Base-by-base conservation (phyloP, 75 land plant species). In the Sequoia sempervirens region DNA sequence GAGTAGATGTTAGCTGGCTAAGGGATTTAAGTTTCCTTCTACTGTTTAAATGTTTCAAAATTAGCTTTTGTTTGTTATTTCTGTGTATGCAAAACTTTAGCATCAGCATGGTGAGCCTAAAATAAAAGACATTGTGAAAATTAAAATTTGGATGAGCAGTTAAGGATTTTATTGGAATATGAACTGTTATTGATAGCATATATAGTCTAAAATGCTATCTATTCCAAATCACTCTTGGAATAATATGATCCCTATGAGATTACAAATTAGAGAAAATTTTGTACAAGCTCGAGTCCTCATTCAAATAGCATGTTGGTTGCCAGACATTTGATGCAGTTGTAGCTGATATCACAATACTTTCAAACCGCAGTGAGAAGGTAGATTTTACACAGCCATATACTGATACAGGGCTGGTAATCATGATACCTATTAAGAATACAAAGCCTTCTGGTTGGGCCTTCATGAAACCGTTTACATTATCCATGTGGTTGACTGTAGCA, bases 241-340 rank as follows among this genome's bases (percentile, higher is more conserved):
- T 47, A 47, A 47, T 11, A 47, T 47, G 52, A 47, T 47, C 52
- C 0, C 52, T 47, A 47, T 47, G 1, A 8, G 8, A n/a, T 0
- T 45, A 45, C 6, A 45, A 6, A 7, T 47, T 69, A 5, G 12
- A 69, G 34, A 12, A 28, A 69, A 1, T 69, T 30, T 69, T 36
- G n/a, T 69, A 69, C 34, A 69, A 69, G 34, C 72, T 69, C 12
- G 0, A 30, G 34, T 69, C 28, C 72, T 28, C 30, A 69, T 30
- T 69, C 13, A 26, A 69, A 69, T 12, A 30, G 13, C 34, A 69
- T 69, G 30, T 58, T 8, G 34, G 34, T 69, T 10, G 10, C 82
- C 88, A 92, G 93, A 80, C 81, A 43, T 90, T 64, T 81, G 93
- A 92, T 72, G 91, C 91, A 68, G 88, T 88, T 5, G 91, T 92